Percentiles rank a stretch among this genome's conserved stretches.
Conservation (phyloP, 2,329 filamentous ascomycete species). For the Sclerotinia minor region DNA sequence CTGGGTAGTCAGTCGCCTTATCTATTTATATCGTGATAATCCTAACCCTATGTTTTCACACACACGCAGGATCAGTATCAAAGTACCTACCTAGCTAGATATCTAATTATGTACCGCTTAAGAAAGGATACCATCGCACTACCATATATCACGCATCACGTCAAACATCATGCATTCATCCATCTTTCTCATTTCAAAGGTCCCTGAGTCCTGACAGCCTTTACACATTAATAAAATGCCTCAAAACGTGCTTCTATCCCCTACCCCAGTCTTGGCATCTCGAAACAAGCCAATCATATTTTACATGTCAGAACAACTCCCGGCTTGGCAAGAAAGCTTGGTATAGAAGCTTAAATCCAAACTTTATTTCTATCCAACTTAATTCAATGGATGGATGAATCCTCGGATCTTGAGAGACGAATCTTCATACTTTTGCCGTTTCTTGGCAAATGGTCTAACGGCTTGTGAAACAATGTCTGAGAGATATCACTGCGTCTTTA, state of each 20-base stretch:
- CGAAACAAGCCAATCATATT: background rate
- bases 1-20: background rate
- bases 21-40: background rate
- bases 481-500: background rate
- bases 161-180: background rate
- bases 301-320: background rate
- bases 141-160: background rate
- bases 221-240: background rate
- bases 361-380: background rate
- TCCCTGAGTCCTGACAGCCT: too few species aligned
- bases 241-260: background rate
- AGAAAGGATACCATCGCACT: background rate
- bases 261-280: background rate
- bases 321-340: conserved; percentile 18
- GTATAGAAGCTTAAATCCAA: background rate
- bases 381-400: background rate
- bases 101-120: background rate
- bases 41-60: background rate
- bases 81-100: too few species aligned
- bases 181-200: background rate
- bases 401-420: background rate
- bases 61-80: background rate
- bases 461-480: background rate
- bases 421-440: background rate
- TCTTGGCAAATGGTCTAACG: background rate